A percentile compares a stretch with the other conserved stretches of the same genome.
These are phyloP conservation scores for Volvariella surrecta DNA, from an alignment of 1,284 basidiomycete genomes.

Conservation along the genomic window DNA sequence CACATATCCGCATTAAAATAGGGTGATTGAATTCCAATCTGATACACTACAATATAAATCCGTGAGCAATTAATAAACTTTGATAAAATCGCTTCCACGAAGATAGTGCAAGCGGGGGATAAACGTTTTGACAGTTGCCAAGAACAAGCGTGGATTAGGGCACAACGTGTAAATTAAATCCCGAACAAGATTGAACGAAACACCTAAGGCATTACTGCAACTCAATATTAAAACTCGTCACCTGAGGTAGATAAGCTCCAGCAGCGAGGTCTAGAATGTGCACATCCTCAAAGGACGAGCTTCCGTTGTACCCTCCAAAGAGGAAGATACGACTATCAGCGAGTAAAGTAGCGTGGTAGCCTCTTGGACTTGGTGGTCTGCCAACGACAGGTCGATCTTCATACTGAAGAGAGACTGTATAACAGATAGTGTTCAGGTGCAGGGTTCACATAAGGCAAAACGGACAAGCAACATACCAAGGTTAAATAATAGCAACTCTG, in stretches of 20 bases:
- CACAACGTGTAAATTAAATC: too few species aligned
- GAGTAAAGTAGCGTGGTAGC: slow-evolving; percentile 77
- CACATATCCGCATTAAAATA: too few species aligned
- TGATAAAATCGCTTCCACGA: too few species aligned
- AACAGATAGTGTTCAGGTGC: slow-evolving; percentile 2
- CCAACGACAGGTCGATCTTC: slow-evolving; percentile 39
- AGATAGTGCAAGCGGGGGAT: too few species aligned
- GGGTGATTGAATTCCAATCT: too few species aligned
- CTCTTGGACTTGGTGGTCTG: slow-evolving; percentile 63
- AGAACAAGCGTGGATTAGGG: too few species aligned
- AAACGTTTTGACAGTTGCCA: too few species aligned
- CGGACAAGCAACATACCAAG: slow-evolving; percentile 48
- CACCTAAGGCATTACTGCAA: too few species aligned
- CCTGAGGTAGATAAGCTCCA: slow-evolving; percentile 87
- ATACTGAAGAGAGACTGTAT: slow-evolving; percentile 24
- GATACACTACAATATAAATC: too few species aligned
- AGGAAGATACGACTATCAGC: slow-evolving; percentile 81
- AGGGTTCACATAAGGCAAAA: neutral
- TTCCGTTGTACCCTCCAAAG: slow-evolving; percentile 86
- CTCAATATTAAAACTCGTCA: slow-evolving; percentile 67
- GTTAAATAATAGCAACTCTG: slow-evolving; percentile 80
- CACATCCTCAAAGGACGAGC: slow-evolving; percentile 77
- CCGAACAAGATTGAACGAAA: too few species aligned
- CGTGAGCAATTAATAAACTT: too few species aligned
- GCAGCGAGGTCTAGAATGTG: slow-evolving; percentile 81